Evolutionary conservation across 2,329 filamentous ascomycete species (phyloP).

Genomic region (Alternaria dauci): DNA sequence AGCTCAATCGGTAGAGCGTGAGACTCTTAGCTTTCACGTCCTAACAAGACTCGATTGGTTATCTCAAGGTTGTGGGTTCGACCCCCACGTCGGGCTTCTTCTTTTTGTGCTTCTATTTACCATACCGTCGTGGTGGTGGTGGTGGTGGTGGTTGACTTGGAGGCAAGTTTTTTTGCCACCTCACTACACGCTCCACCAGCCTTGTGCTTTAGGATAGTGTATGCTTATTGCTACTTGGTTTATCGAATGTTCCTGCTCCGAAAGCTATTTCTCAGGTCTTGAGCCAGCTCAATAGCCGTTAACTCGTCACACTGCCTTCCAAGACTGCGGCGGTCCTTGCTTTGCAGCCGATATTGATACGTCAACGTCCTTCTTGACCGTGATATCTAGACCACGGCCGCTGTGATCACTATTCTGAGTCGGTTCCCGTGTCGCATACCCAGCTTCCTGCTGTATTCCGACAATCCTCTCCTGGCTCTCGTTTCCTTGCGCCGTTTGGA

Average conservation of each 20-base stretch:
- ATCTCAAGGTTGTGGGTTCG: conserved; percentile 29
- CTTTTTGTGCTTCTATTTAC: background rate
- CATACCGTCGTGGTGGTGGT: background rate
- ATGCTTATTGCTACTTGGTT: background rate
- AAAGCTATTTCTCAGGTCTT: background rate
- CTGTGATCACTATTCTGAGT: background rate
- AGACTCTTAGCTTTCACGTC: conserved; percentile 46
- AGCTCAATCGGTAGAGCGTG: conserved; percentile 54
- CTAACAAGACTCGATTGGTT: conserved; percentile 19
- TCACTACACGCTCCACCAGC: no score
- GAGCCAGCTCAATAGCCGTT: background rate
- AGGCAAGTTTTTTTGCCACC: background rate
- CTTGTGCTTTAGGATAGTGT: background rate
- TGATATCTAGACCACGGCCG: background rate
- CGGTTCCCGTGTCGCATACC: background rate
- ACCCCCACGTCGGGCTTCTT: conserved; percentile 23
- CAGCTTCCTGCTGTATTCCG: background rate
- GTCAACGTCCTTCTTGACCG: conserved; percentile 2
- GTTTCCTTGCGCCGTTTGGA: conserved; percentile 16
- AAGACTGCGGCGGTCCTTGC: background rate
- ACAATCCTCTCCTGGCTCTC: conserved; percentile 29
- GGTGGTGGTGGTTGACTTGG: background rate
- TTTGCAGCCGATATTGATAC: background rate
- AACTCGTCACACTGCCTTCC: background rate
- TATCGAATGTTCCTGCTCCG: background rate